Base-by-base conservation (phyloP, 208 protist genomes). In the Crithidia fasciculata region DNA sequence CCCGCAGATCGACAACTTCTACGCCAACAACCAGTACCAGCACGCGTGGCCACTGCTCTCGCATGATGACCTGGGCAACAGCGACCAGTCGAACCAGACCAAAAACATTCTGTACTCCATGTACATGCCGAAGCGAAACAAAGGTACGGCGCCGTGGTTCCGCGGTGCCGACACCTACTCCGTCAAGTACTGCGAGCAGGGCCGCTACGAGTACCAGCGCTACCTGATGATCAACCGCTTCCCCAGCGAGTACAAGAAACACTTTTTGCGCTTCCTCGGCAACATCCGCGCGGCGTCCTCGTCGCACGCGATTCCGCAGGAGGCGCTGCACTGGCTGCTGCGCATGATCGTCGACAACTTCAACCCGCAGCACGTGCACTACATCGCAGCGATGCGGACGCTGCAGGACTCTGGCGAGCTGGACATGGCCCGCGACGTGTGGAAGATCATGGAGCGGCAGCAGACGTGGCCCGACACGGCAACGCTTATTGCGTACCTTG, bases 331-430 rank as follows among this genome's bases (percentile, higher is more conserved):
- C 79, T 97, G 93, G 91, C 83, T 97, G n/a, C 69, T 95, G 56
- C 90, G 89, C 60, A 97, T 97, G 93, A 97, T 97, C 64, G 93
- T 97, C 53, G 93, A 97, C 78, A 97, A 97, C 83, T 95, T 97
- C 72, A 97, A 95, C 67, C 93, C 93, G 5, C 93, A 97, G 81
- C 93, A 97, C 77, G 87, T 97, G 49, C 93, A 97, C 76, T 97
- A 97, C 83, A 93, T 94, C 67, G 89, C 90, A 3, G 93, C 93
- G 39, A 95, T 97, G 89, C 82, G 83, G 44, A 93, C 90, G 45
- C 74, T 95, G 73, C 84, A 88, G 66, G 78, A 80, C 54, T 72
- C 90, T 10, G 78, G 81, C 43, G 94, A 97, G 71, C 68, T 90
- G 9, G 90, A 97, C 79, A 97, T 96, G 90, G 94, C 94, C 16